Base-by-base conservation (phyloP, 768 basidiomycete genomes). In the Rhodotorula babjevae region DNA sequence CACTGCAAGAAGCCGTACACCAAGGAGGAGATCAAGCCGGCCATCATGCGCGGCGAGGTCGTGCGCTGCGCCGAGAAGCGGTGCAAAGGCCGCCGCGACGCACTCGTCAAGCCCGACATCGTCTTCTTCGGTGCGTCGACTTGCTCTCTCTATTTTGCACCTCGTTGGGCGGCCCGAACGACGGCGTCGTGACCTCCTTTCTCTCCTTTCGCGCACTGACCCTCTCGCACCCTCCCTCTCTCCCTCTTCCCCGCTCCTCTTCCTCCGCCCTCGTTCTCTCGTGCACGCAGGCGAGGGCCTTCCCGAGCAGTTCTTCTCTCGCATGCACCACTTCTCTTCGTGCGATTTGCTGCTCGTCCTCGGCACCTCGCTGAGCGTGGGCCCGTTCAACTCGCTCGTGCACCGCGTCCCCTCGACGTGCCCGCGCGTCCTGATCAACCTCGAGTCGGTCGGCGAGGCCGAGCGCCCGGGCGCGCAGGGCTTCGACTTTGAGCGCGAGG, bases 271-370 rank as follows among this genome's bases (percentile, higher is more conserved):
- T 19, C 12, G 5, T 4, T 15, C 12, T 23, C 4, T 25, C n/a
- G 40, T 23, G 6, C 9, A 36, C 16, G 36, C 63, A 46, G 65
- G 91, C 53, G 82, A 83, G 67, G 80, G 80, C 19, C 86, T 97
- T 9, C 93, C 94, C 0, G 80, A 83, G 0, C 80, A 82, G 31
- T 97, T 96, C 81, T 85, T 88, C 73, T 61, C 78, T 3, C 83
- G 86, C 25, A 82, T 90, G 12, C 31, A 81, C 78, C 81, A 82
- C 63, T 78, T 96, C 44, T 77, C 78, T 11, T 72, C 83, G n/a
- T 91, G 91, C 15, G 93, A 98, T 80, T 85, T 98, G 31, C 85
- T 96, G 52, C 88, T 97, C 76, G 86, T 96, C 58, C 88, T 96
- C 76, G 93, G 94, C 40, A 97, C 94, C 0, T 94, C 92, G 3